Conservation (phyloP, 2,329 filamentous ascomycete genomes). For the Ceratocystis alfenasii region DNA sequence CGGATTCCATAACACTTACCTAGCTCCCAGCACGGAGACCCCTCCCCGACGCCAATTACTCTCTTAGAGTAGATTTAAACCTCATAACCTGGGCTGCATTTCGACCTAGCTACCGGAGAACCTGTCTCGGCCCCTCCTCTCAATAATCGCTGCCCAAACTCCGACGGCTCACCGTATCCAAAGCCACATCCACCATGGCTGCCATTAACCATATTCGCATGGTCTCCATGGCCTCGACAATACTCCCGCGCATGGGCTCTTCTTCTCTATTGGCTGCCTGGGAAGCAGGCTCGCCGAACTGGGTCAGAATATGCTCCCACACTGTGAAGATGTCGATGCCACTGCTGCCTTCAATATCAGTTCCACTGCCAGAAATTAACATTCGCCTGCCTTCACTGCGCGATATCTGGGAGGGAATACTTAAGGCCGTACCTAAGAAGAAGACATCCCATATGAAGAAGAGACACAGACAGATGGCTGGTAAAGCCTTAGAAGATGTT, state of each 20-base stretch:
- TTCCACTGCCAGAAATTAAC: conserved; percentile 50
- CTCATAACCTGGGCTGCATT: not conserved
- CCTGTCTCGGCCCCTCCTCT: not conserved
- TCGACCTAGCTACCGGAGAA: not conserved
- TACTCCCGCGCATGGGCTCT: conserved; percentile 15
- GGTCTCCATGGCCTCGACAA: conserved; percentile 13
- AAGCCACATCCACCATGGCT: not conserved
- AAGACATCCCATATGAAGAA: conserved; percentile 97
- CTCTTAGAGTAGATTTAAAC: not conserved
- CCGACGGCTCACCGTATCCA: not conserved
- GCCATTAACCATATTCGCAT: conserved; percentile 16
- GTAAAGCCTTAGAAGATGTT: conserved; percentile 87
- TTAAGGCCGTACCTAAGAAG: conserved; percentile 93
- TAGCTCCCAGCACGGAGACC: conserved; percentile 1
- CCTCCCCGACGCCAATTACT: not conserved
- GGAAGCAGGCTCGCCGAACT: conserved; percentile 1
- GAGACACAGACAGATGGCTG: conserved; percentile 83
- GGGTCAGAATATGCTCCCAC: conserved; percentile 14
- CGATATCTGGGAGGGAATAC: conserved; percentile 83
- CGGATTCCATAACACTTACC: not conserved
- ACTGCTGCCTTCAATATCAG: conserved; percentile 42
- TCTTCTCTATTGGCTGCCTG: conserved; percentile 9
- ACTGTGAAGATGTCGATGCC: conserved; percentile 27
- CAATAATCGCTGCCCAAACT: not conserved
- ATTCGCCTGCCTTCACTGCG: conserved; percentile 47